Percentiles rank a stretch among this genome's conserved stretches.
phyloP scores from a whole-genome alignment of 1,284 basidiomycete genomes.

The Inonotus hispidus region DNA sequence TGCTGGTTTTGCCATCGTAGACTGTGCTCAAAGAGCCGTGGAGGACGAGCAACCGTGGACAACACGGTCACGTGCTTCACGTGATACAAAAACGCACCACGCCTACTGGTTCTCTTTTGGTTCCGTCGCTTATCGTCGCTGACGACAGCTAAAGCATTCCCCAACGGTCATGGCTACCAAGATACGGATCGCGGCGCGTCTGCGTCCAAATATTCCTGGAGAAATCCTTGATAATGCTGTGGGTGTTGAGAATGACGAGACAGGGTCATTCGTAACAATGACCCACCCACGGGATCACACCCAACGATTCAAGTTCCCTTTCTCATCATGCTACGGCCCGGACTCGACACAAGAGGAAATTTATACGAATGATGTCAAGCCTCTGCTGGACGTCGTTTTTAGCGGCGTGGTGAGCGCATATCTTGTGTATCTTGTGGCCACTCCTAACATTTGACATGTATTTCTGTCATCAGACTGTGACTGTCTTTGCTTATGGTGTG shows the following conservation, averaged over 20 bases:
- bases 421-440: background rate
- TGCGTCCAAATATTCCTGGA: conserved; percentile 54
- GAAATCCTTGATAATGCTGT: conserved; percentile 62
- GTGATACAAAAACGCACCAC: background rate
- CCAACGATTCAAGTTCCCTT: conserved; percentile 70
- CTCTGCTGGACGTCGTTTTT: conserved; percentile 64
- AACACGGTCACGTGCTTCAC: background rate
- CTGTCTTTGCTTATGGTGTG: conserved; percentile 78
- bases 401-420: conserved; percentile 48
- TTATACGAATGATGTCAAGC: conserved; percentile 62
- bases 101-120: background rate
- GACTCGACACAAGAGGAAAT: conserved; percentile 64
- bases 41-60: background rate
- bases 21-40: background rate
- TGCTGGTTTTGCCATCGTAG: background rate
- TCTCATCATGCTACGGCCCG: conserved; percentile 66
- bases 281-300: conserved; percentile 58
- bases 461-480: conserved; percentile 50
- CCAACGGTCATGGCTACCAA: conserved; percentile 19
- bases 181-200: conserved; percentile 24
- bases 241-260: conserved; percentile 40
- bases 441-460: background rate
- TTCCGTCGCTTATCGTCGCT: conserved; percentile 1
- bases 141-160: background rate
- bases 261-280: conserved; percentile 47